Conservation (phyloP, 805 yeast genomes). For the Candida orba region DNA sequence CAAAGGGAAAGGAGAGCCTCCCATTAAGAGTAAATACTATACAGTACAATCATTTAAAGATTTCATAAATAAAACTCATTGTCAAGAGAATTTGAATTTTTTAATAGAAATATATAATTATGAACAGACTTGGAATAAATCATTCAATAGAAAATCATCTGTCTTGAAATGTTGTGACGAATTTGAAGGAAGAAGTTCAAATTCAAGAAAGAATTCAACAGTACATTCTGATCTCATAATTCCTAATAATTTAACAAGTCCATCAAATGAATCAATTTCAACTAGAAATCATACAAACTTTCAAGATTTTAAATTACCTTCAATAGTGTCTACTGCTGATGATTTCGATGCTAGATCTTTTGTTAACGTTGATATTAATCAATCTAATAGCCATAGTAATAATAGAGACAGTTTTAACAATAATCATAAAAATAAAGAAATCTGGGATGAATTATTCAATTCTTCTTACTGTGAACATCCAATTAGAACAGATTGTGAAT, state of each 20-base stretch:
- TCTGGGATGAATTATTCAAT: conserved; percentile 14
- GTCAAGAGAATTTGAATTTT: conserved; percentile 39
- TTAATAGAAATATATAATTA: conserved; percentile 39
- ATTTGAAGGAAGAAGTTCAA: conserved; percentile 17
- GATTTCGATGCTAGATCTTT: conserved; percentile 20
- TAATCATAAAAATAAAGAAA: conserved; percentile 2
- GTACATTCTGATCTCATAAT: background rate
- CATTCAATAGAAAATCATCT: conserved; percentile 26
- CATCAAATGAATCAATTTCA: background rate
- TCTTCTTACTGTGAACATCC: conserved; percentile 6
- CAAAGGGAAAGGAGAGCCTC: background rate
- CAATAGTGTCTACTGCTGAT: conserved; percentile 10
- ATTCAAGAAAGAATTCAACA: conserved; percentile 6
- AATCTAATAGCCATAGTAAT: background rate
- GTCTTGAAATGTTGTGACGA: conserved; percentile 26
- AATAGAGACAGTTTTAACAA: background rate
- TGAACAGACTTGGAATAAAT: conserved; percentile 34
- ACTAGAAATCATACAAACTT: conserved; percentile 1
- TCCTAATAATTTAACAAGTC: background rate
- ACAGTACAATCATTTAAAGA: conserved; percentile 25
- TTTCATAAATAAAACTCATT: conserved; percentile 33
- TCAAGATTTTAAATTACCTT: conserved; percentile 9
- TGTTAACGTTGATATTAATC: conserved; percentile 7
- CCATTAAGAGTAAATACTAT: conserved; percentile 5
- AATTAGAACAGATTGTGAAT: background rate